Conservation (phyloP, 1,139 yeast species). For the Lodderomyces beijingensis region DNA sequence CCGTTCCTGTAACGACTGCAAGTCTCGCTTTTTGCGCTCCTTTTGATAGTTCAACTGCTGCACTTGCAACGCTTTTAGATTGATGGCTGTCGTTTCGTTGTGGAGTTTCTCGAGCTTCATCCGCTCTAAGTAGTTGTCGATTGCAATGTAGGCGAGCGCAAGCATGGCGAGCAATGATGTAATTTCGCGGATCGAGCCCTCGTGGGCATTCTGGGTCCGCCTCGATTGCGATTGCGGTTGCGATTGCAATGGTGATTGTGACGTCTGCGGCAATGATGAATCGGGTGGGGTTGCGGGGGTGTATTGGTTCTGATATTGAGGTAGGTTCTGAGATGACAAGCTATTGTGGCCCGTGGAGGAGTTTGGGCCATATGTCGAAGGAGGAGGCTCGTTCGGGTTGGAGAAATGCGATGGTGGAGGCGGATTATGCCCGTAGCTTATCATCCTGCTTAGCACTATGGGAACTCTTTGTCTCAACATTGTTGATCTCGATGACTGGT, state of each 20-base stretch:
- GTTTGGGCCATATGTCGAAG: too few relatives aligned
- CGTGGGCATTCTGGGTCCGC: too few relatives aligned
- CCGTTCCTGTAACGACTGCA: slow-evolving; percentile 44
- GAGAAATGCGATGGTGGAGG: slow-evolving; percentile 10
- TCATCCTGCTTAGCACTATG: background rate
- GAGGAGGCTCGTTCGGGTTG: slow-evolving; percentile 8
- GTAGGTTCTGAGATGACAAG: too few relatives aligned
- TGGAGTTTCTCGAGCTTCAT: slow-evolving; percentile 37
- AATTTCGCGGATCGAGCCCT: slow-evolving; percentile 25
- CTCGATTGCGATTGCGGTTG: too few relatives aligned
- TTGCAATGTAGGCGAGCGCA: slow-evolving; percentile 44
- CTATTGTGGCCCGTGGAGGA: too few relatives aligned
- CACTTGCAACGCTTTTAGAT: slow-evolving; percentile 37
- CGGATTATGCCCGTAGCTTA: background rate
- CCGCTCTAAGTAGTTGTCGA: slow-evolving; percentile 48
- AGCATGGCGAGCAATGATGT: slow-evolving; percentile 35
- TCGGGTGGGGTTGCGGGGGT: slow-evolving; percentile 1
- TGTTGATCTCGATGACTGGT: background rate
- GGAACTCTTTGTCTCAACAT: background rate
- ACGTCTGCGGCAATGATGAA: background rate
- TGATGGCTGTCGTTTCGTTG: slow-evolving; percentile 38
- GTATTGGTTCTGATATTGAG: too few relatives aligned
- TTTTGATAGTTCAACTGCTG: slow-evolving; percentile 42
- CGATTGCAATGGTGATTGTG: too few relatives aligned
- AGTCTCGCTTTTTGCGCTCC: slow-evolving; percentile 44